A percentile compares a stretch with the other conserved stretches of the same genome.
Conservation (phyloP, 345 rosid genomes). For the Salix suchowensis region DNA sequence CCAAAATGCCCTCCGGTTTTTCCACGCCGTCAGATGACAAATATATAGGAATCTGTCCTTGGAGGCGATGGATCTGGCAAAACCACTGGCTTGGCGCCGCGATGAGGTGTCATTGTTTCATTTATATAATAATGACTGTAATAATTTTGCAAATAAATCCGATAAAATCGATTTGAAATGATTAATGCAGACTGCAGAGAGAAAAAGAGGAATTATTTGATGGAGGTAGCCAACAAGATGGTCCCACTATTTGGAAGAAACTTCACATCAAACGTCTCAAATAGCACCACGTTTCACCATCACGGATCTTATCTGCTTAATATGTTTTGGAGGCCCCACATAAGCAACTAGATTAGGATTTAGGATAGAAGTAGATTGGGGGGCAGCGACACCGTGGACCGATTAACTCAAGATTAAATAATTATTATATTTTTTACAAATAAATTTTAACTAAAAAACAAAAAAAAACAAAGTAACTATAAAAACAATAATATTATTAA, state of each 20-base stretch:
- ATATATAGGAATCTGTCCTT: not conserved
- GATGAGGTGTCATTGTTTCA: not conserved
- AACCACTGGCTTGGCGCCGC: constrained; percentile 49
- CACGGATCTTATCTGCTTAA: not conserved
- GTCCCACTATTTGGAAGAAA: constrained; percentile 27
- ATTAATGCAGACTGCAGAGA: not conserved
- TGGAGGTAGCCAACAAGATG: constrained; percentile 10
- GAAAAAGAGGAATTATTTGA: not conserved
- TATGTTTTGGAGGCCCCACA: not conserved
- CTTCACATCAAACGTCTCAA: not conserved
- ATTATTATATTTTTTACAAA: no score
- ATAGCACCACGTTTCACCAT: constrained; percentile 16
- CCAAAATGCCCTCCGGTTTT: not conserved
- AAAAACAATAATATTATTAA: no score
- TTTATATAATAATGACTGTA: not conserved
- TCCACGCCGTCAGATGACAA: not conserved
- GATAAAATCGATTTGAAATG: not conserved
- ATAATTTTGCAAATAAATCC: not conserved
- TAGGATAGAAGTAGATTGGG: not conserved
- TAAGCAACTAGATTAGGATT: not conserved
- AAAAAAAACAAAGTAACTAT: no score
- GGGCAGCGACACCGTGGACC: no score
- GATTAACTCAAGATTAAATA: no score
- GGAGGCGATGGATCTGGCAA: not conserved
- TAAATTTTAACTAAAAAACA: no score